Percentiles rank a stretch among this genome's conserved stretches.
These are phyloP conservation scores for Calonectria montana DNA, from an alignment of 2,329 filamentous ascomycete species.

Conservation along the genomic window DNA sequence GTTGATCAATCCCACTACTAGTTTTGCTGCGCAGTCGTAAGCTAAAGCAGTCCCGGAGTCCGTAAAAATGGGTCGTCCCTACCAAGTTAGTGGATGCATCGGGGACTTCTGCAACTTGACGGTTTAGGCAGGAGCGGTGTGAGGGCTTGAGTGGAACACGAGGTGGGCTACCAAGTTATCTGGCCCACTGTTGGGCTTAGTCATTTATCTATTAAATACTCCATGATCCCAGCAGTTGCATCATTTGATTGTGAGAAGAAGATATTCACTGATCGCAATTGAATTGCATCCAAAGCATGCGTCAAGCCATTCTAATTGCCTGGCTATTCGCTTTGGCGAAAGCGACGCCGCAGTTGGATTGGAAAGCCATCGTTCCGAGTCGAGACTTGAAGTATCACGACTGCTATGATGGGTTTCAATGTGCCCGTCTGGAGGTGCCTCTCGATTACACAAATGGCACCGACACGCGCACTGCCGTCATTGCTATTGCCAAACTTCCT, in stretches of 20 bases:
- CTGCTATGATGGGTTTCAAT: neutral
- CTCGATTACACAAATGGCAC: neutral
- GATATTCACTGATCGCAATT: neutral
- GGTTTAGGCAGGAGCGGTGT: neutral
- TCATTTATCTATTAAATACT: neutral
- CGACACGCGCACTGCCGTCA: neutral
- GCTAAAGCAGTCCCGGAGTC: neutral
- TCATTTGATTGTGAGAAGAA: neutral
- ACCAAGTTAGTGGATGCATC: too few relatives aligned
- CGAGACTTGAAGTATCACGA: neutral
- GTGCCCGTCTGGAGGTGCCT: neutral
- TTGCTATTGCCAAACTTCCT: neutral
- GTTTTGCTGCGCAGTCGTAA: too few relatives aligned
- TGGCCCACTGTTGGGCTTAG: neutral
- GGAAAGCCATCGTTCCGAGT: neutral
- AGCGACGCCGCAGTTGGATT: neutral
- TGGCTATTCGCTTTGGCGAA: neutral
- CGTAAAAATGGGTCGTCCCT: neutral
- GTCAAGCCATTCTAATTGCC: neutral
- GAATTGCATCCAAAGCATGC: neutral
- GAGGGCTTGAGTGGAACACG: neutral
- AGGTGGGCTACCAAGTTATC: neutral
- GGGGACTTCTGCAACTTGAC: neutral
- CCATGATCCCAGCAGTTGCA: neutral
- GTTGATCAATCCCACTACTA: too few relatives aligned